phyloP scores from a whole-genome alignment of 352 stramenopile species.

The Phytophthora litchii region DNA sequence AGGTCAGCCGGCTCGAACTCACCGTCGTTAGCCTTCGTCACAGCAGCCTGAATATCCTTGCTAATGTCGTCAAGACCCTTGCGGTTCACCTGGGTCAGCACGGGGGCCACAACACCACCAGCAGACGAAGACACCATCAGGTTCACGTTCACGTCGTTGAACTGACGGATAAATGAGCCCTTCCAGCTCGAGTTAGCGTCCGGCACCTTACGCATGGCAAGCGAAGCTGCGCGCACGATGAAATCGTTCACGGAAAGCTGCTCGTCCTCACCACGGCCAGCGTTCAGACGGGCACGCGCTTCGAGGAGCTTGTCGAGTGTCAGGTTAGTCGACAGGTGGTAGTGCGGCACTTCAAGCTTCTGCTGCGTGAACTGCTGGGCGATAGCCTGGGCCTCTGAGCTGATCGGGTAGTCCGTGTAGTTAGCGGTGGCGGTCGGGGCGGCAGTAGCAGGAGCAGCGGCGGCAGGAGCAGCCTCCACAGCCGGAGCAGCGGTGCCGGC shows the following conservation, averaged over 20 bases:
- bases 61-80: constrained; percentile 64
- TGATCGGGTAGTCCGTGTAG: constrained; percentile 95
- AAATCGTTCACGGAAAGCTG: constrained; percentile 99
- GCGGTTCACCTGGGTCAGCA: constrained; percentile 89
- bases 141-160: constrained; percentile 96
- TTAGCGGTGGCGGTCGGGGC: constrained; percentile 57
- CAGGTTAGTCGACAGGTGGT: constrained; percentile 96
- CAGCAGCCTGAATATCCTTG: constrained; percentile 55
- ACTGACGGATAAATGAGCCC: constrained; percentile 94
- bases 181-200: constrained; percentile 90
- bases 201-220: constrained; percentile 97
- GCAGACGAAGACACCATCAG: constrained; percentile 72
- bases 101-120: constrained; percentile 95
- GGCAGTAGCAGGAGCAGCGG: constrained; percentile 31
- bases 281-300: constrained; percentile 90
- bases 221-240: constrained; percentile 95
- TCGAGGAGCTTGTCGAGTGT: constrained; percentile 92
- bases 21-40: constrained; percentile 43
- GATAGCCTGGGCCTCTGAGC: constrained; percentile 69
- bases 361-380: constrained; percentile 92
- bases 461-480: constrained; percentile 29
- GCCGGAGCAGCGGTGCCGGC: constrained; percentile 45
- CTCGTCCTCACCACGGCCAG: constrained; percentile 90
- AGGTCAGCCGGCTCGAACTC: constrained; percentile 56
- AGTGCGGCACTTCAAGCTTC: constrained; percentile 96